Conservation (phyloP, 768 basidiomycete species). For the Lyophyllum shimeji region DNA sequence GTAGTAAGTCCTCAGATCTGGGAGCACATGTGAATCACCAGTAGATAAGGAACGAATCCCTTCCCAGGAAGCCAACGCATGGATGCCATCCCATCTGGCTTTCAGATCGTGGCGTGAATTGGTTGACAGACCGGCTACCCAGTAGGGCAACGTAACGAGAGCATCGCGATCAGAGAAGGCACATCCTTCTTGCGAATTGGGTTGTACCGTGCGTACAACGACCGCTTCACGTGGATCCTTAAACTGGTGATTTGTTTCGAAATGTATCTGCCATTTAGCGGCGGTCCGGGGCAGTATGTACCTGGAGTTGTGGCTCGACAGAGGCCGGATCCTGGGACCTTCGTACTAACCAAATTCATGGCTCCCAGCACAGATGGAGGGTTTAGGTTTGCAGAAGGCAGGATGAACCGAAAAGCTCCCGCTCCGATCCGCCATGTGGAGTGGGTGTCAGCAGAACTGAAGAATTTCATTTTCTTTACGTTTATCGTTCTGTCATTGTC, state of each 20-base stretch:
- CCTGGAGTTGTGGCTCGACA: too few relatives aligned
- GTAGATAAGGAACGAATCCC: constrained; percentile 11
- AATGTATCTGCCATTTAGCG: background rate
- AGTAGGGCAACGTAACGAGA: background rate
- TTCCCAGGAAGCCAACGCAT: background rate
- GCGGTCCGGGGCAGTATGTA: too few relatives aligned
- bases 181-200: background rate
- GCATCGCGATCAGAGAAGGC: background rate
- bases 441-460: background rate
- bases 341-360: too few relatives aligned
- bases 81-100: constrained; percentile 1
- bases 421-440: constrained; percentile 3
- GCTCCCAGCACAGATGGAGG: background rate
- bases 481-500: background rate
- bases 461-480: background rate
- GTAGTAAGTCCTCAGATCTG: constrained; percentile 21
- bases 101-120: constrained; percentile 10
- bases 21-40: constrained; percentile 19
- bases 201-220: background rate
- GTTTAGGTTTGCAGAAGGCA: background rate
- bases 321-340: too few relatives aligned
- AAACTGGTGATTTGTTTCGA: background rate
- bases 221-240: constrained; percentile 3
- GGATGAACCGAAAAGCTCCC: background rate
- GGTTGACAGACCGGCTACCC: background rate